Base-by-base conservation (phyloP, 2,329 filamentous ascomycete genomes). In the Fusarium anguioides region DNA sequence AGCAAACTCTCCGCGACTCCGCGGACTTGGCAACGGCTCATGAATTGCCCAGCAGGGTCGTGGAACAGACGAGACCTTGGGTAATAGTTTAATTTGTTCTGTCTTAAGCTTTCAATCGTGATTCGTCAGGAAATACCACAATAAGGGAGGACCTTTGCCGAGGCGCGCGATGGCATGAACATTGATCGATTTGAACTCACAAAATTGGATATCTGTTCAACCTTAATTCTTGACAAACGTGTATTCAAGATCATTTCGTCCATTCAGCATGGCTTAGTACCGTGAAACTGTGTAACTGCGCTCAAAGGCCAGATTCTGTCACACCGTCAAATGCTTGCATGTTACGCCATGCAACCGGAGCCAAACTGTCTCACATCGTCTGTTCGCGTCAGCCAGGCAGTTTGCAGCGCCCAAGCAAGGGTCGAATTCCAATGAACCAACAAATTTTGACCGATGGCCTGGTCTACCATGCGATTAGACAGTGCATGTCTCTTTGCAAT, bases 351-450 rank as follows among this genome's bases (percentile, higher is more conserved):
- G 23, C 15, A 26, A 39, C 21, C 17, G 4, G 21, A n/a, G 18
- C 3, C 4, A n/a, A n/a, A 23, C 17, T 60, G 54, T 61, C 55
- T 61, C 35, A 21, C 12, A 46, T 36, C 27, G 20, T 27, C 9
- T 20, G 6, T 20, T 20, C 21, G 9, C 20, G n/a, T n/a, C n/a
- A 23, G 35, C 53, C 24, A 40, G 14, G 18, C 21, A 21, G 4
- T 2, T 36, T n/a, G n/a, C 35, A 44, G 6, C 12, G 8, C 18
- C 14, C 54, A 54, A 15, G 36, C 26, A 61, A 55, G 59, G 41
- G 56, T 12, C 10, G 4, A n/a, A 31, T n/a, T 8, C 27, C 21
- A 15, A 27, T 11, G 3, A 12, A 14, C 27, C 11, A 29, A 14
- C 27, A 15, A 5, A 17, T 6, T 36, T 12, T 35, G 6, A 11